Evolutionary conservation across 176 grass and related monocot species (phyloP).

Genomic region (Phoenix roebelenii): DNA sequence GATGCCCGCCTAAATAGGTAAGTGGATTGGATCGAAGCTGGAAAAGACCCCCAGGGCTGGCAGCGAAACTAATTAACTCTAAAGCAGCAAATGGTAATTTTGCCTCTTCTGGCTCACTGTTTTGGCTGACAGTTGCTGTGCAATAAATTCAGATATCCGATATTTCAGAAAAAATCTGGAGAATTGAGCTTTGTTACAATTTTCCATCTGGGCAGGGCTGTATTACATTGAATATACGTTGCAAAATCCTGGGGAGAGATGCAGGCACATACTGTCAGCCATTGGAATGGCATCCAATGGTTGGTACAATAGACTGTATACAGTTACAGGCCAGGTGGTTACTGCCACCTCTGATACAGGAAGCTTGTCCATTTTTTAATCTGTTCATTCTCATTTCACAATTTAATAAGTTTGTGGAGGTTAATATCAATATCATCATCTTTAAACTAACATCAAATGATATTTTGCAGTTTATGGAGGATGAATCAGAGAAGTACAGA

Average conservation of each 20-base stretch:
- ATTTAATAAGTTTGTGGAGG: no score
- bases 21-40: slow-evolving; percentile 87
- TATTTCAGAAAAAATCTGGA: no score
- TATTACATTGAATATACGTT: slow-evolving; percentile 92
- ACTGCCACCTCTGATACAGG: not conserved
- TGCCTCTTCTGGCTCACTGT: no score
- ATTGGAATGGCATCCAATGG: slow-evolving; percentile 83
- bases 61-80: slow-evolving; percentile 70
- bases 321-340: slow-evolving; percentile 71
- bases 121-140: no score
- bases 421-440: slow-evolving; percentile 2
- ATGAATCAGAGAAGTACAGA: slow-evolving; percentile 48
- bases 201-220: slow-evolving; percentile 31
- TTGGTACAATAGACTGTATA: slow-evolving; percentile 88
- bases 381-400: no score
- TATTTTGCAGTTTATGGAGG: slow-evolving; percentile 55
- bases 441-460: not conserved
- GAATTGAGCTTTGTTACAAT: not conserved
- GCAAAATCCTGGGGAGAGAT: slow-evolving; percentile 73
- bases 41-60: slow-evolving; percentile 57
- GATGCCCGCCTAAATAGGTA: slow-evolving; percentile 22
- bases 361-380: not conserved
- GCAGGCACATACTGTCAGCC: slow-evolving; percentile 68
- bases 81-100: slow-evolving; percentile 49
- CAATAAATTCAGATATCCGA: no score